A percentile compares a stretch with the other conserved stretches of the same genome.
These are phyloP conservation scores for Acacia confusa DNA, from an alignment of 306 rosid genomes.

Conservation along the genomic window DNA sequence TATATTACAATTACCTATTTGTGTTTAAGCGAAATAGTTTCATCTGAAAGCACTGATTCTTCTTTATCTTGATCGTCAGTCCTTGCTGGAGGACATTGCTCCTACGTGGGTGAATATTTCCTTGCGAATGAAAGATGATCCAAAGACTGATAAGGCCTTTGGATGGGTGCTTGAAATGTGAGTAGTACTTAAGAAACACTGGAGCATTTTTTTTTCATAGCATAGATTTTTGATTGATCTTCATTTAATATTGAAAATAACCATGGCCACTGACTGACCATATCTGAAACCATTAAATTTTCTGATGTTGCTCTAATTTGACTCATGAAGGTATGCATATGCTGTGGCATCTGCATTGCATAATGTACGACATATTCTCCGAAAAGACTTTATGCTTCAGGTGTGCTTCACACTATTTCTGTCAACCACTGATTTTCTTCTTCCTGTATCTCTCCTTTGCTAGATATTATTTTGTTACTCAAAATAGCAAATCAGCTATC, in stretches of 20 bases:
- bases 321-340: slow-evolving; percentile 78
- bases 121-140: slow-evolving; percentile 85
- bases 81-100: slow-evolving; percentile 86
- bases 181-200: slow-evolving; percentile 38
- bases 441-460: slow-evolving; percentile 8
- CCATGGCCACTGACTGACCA: slow-evolving; percentile 13
- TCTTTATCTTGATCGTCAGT: slow-evolving; percentile 44
- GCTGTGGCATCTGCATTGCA: slow-evolving; percentile 95
- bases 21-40: slow-evolving; percentile 10
- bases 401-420: slow-evolving; percentile 38
- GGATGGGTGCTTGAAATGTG: slow-evolving; percentile 99
- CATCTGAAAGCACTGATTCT: slow-evolving; percentile 32
- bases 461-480: slow-evolving; percentile 5
- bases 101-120: slow-evolving; percentile 98
- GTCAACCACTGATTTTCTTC: slow-evolving; percentile 1
- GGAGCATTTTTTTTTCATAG: not conserved
- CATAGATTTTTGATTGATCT: slow-evolving; percentile 20
- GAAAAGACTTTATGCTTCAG: slow-evolving; percentile 87
- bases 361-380: slow-evolving; percentile 73
- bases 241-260: slow-evolving; percentile 34
- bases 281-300: slow-evolving; percentile 30
- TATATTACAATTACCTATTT: slow-evolving; percentile 8
- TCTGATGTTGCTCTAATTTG: slow-evolving; percentile 32
- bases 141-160: slow-evolving; percentile 78
- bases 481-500: slow-evolving; percentile 23